Evolutionary conservation across 805 yeast species (phyloP).

Genomic region (Dipodascus geniculatus): DNA sequence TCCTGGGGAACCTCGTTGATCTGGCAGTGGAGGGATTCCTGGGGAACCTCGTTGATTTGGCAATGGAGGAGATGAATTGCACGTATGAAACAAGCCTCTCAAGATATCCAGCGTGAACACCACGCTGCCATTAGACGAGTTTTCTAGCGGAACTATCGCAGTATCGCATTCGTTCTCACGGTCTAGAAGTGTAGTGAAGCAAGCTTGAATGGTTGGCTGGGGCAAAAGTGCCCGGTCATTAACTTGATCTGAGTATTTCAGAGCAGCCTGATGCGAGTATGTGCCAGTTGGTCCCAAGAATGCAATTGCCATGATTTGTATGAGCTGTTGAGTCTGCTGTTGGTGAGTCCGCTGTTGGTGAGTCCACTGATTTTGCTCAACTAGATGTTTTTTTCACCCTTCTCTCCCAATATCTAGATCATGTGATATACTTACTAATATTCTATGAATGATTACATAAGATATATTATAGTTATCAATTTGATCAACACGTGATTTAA

Average conservation of each 20-base stretch:
- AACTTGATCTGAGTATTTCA: conserved; percentile 15
- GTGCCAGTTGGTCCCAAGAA: conserved; percentile 89
- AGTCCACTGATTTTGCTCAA: no score
- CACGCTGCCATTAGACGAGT: conserved; percentile 92
- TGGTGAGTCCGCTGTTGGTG: background rate
- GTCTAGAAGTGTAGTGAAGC: conserved; percentile 43
- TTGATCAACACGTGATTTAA: no score
- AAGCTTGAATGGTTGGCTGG: conserved; percentile 40
- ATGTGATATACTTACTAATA: no score
- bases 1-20: conserved; percentile 1
- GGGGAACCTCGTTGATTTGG: conserved; percentile 17
- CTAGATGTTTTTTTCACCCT: no score
- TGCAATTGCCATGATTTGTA: conserved; percentile 28
- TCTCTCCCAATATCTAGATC: no score
- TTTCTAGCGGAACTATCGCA: conserved; percentile 83
- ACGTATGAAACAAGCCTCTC: conserved; percentile 37
- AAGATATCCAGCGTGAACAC: conserved; percentile 73
- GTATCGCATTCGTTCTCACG: conserved; percentile 37
- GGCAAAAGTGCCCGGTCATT: conserved; percentile 17
- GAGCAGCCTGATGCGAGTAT: conserved; percentile 61
- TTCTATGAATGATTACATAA: no score
- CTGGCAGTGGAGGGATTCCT: conserved; percentile 26
- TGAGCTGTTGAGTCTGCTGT: background rate
- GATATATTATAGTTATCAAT: no score
- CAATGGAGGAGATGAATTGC: no score